These are phyloP conservation scores for Vitis hybrid DNA, from an alignment of 177 flowering plant species.

Conservation along the genomic window DNA sequence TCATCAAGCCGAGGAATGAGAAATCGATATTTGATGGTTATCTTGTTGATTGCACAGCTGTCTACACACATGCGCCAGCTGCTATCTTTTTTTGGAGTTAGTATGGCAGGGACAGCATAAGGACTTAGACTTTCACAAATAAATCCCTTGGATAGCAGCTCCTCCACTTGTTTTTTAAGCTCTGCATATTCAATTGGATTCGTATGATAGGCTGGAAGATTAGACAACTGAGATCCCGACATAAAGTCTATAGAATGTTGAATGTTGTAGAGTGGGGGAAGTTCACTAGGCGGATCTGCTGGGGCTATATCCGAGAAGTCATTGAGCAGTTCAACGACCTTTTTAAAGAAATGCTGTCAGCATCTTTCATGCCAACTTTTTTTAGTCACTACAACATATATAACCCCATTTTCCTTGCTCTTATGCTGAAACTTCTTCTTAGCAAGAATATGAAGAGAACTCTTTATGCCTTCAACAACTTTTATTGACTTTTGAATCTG, in stretches of 20 bases:
- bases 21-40: too few species aligned
- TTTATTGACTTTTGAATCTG: too few species aligned
- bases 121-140: conserved; percentile 4
- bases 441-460: too few species aligned
- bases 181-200: conserved; percentile 8
- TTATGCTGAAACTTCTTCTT: too few species aligned
- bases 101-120: conserved; percentile 1
- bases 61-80: neutral
- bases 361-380: neutral
- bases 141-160: conserved; percentile 4
- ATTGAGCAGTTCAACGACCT: neutral
- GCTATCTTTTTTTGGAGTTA: conserved; percentile 8
- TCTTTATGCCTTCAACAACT: too few species aligned
- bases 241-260: neutral
- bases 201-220: neutral
- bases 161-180: conserved; percentile 5
- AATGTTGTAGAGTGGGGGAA: conserved; percentile 4
- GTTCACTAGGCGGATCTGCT: neutral
- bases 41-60: too few species aligned
- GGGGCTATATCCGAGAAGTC: neutral
- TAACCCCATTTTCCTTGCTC: too few species aligned
- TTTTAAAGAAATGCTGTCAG: neutral
- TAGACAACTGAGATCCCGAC: too few species aligned
- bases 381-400: too few species aligned
- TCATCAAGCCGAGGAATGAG: too few species aligned